Evolutionary conservation across 2,329 filamentous ascomycete genomes (phyloP), one percentile per base, ranked within the genome.

Genomic region (Cladophialophora yegresii): DNA sequence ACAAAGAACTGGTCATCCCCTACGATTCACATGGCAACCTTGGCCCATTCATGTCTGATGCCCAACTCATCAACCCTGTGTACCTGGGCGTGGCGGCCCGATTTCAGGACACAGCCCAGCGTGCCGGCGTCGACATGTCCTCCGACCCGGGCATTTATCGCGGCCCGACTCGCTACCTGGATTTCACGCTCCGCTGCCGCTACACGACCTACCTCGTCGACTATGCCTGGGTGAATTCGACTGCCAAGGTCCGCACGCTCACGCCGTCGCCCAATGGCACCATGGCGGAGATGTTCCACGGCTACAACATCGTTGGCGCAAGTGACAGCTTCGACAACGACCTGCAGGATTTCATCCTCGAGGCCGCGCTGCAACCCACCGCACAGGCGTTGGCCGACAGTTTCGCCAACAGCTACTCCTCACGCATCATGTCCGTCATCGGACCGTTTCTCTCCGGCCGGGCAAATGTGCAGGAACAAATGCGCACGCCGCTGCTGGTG

Each of bases 271-370:
- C 64, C 3, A 70, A 71, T 49, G 69, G 69, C 13, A 69, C 69
- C 12, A 45, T 71, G 7, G 54, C 67, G 20, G 68, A 71, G 43
- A 65, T 71, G 20, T 71, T 69, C 58, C 68, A 70, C 43, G 69
- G 69, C 7, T 70, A 70, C 55, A 60, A 61, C 23, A 54, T 66
- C 12, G 54, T 51, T 40, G 61, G 61, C 20, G 60, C 43, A 7
- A 50, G 53, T 54, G 61, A 54, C 36, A 65, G 59, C 36, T 66
- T 66, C 54, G 67, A 66, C 58, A 67, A 63, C n/a, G 55, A 67
- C 47, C 54, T 71, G 20, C 64, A 67, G 58, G 63, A 70, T 32
- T 57, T 59, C 20, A 60, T 66, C 23, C 54, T 67, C 10, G 58
- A 65, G 45, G 64, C 65, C 22, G 67, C 62, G 2, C 56, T 71